Conservation (phyloP, 1,139 yeast species). For the Sugiyamaella neomexicana region DNA sequence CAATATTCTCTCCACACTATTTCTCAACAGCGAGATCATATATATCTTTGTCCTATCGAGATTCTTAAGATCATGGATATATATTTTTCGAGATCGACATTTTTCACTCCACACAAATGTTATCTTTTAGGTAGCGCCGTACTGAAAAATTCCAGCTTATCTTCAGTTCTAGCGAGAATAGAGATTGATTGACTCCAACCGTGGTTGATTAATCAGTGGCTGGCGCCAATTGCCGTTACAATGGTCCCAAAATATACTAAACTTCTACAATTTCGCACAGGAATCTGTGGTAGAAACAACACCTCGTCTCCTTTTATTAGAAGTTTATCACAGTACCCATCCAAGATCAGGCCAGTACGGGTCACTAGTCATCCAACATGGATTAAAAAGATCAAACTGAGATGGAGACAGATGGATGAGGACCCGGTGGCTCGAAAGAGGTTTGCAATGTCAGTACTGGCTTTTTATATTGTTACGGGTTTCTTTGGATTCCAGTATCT, state of each 20-base stretch:
- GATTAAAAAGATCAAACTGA: conserved; percentile 20
- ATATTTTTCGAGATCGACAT: conserved; percentile 1
- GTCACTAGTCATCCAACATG: conserved; percentile 11
- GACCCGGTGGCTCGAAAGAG: conserved; percentile 28
- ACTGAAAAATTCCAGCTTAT: conserved; percentile 6
- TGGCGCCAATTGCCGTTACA: no score
- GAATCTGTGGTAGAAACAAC: no score
- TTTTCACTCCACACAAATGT: neutral
- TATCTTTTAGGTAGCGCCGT: conserved; percentile 13
- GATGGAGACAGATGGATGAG: conserved; percentile 26
- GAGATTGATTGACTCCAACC: no score
- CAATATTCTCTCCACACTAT: no score
- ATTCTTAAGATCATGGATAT: no score
- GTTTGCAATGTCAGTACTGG: conserved; percentile 26
- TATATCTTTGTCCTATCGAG: no score
- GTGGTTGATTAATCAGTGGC: no score
- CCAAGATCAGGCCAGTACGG: conserved; percentile 1
- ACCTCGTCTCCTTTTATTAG: neutral
- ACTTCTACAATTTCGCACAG: no score
- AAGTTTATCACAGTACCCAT: neutral
- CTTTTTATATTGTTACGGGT: conserved; percentile 35
- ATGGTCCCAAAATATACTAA: no score
- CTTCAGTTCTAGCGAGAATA: no score
- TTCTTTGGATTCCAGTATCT: conserved; percentile 38
- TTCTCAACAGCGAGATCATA: no score